Evolutionary conservation across 139 green algal genomes (phyloP).

Genomic region (Chlamydomonas sphaeroides): DNA sequence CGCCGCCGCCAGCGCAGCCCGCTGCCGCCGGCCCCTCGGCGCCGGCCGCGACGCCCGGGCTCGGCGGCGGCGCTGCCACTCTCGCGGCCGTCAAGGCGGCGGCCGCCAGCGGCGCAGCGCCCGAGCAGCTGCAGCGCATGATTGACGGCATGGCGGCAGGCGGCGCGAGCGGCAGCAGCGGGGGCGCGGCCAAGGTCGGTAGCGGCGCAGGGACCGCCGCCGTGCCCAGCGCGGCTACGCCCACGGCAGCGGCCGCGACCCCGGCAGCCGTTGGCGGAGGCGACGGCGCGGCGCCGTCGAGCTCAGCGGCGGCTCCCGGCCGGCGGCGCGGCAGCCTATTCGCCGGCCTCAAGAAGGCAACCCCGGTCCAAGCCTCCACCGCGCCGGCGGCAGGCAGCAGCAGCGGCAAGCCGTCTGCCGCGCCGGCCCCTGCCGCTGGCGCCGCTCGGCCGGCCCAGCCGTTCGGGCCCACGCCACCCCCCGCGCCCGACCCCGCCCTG

Average conservation of each 20-base stretch:
- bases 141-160: constrained; percentile 19
- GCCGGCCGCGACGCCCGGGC: no score
- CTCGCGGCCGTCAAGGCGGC: constrained; percentile 8
- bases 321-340: constrained; percentile 30
- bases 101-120: neutral
- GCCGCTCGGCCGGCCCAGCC: neutral
- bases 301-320: no score
- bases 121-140: constrained; percentile 10
- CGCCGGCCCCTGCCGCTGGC: neutral
- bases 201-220: no score
- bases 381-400: no score
- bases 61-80: no score
- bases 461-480: constrained; percentile 22
- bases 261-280: neutral
- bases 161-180: neutral
- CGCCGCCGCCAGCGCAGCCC: no score
- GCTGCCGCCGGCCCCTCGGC: no score
- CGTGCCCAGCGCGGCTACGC: no score
- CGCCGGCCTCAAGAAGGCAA: neutral
- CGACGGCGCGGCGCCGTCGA: no score
- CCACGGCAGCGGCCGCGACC: neutral
- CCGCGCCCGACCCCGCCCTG: constrained; percentile 16
- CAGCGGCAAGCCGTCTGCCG: neutral
- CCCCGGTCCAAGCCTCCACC: neutral
- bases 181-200: neutral